These are phyloP conservation scores for Pezicula radicicola DNA, from an alignment of 2,329 filamentous ascomycete genomes.

Conservation along the genomic window DNA sequence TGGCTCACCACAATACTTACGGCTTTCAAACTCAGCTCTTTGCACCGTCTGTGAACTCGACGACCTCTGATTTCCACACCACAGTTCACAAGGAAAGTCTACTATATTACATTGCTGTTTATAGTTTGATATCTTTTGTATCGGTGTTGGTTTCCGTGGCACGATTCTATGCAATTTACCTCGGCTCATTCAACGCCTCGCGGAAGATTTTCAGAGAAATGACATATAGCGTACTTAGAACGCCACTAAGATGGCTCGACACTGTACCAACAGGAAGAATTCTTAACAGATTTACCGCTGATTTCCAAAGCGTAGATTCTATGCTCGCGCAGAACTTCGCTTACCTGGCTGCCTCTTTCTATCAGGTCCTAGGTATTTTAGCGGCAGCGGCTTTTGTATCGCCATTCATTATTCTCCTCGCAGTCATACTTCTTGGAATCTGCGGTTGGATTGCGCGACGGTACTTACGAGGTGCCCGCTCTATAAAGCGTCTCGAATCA, in stretches of 20 bases:
- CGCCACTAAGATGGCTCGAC: slow-evolving; percentile 73
- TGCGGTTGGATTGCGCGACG: slow-evolving; percentile 40
- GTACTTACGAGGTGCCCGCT: slow-evolving; percentile 66
- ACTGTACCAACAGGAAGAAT: slow-evolving; percentile 73
- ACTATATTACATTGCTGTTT: slow-evolving; percentile 63
- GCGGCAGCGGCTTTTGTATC: slow-evolving; percentile 63
- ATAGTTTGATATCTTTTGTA: slow-evolving; percentile 55
- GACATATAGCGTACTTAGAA: slow-evolving; percentile 62
- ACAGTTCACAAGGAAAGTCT: neutral
- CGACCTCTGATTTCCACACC: neutral
- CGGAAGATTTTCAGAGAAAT: slow-evolving; percentile 62
- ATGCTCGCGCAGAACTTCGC: slow-evolving; percentile 59
- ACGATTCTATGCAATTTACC: slow-evolving; percentile 59
- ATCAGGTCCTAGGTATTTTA: slow-evolving; percentile 62
- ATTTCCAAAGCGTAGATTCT: slow-evolving; percentile 71
- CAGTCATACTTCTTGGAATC: slow-evolving; percentile 29
- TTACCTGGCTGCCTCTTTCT: slow-evolving; percentile 51
- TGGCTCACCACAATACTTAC: slow-evolving; percentile 15
- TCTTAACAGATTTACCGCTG: slow-evolving; percentile 72
- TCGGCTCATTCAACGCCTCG: slow-evolving; percentile 64
- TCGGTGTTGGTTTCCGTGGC: slow-evolving; percentile 44
- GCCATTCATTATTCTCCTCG: slow-evolving; percentile 59
- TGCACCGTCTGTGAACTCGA: slow-evolving; percentile 24
- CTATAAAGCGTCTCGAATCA: slow-evolving; percentile 72
- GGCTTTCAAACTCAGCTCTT: slow-evolving; percentile 27